phyloP scores from a whole-genome alignment of 768 basidiomycete species.

The Hysterangium stoloniferum region DNA sequence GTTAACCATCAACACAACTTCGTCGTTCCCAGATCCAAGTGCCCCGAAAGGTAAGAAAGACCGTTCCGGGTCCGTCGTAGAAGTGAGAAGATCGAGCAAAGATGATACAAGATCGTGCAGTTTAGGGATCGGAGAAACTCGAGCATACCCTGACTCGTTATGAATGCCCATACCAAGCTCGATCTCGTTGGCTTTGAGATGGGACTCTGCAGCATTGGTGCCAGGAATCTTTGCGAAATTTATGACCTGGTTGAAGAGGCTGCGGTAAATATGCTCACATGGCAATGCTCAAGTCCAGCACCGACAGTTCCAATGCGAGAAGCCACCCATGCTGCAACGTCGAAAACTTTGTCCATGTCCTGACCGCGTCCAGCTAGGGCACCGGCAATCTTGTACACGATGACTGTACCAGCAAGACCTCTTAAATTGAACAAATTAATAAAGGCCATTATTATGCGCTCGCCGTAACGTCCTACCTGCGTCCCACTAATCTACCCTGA shows the following conservation, averaged over 20 bases:
- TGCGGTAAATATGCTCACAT: constrained; percentile 38
- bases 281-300: constrained; percentile 83
- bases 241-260: neutral
- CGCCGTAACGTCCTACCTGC: constrained; percentile 39
- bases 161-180: constrained; percentile 92
- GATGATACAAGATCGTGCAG: constrained; percentile 61
- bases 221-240: constrained; percentile 56
- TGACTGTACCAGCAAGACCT: constrained; percentile 71
- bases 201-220: constrained; percentile 49
- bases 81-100: constrained; percentile 62
- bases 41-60: constrained; percentile 67
- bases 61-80: constrained; percentile 67
- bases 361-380: constrained; percentile 67
- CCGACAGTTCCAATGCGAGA: constrained; percentile 74
- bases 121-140: constrained; percentile 63
- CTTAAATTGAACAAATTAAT: constrained; percentile 29
- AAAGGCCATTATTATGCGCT: neutral
- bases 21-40: constrained; percentile 42
- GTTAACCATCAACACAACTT: constrained; percentile 76
- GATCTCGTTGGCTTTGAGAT: constrained; percentile 55
- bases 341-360: constrained; percentile 59
- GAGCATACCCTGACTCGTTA: constrained; percentile 74
- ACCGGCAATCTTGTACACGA: constrained; percentile 89
- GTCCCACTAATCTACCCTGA: constrained; percentile 78
- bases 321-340: constrained; percentile 56